Percentiles rank a stretch among this genome's conserved stretches.
Evolutionary conservation across 176 grass and related monocot species (phyloP).

Genomic region (Aegilops sharonensis): DNA sequence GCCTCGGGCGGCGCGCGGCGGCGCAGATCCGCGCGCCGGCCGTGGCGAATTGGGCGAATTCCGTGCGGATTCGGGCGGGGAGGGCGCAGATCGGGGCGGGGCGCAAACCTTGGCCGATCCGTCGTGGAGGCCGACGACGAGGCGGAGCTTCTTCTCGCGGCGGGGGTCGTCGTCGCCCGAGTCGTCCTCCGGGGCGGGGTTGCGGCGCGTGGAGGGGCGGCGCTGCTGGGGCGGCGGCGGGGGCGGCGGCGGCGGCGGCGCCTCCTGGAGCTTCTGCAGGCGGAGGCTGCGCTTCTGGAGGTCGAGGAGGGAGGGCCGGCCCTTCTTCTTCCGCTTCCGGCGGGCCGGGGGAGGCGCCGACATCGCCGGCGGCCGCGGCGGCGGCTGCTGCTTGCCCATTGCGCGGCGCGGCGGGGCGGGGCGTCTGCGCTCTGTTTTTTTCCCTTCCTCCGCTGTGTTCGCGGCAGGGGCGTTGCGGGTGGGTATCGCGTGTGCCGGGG

Average conservation of each 20-base stretch:
- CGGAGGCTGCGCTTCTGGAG: constrained; percentile 75
- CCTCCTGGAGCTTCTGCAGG: constrained; percentile 53
- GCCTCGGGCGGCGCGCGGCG: constrained; percentile 50
- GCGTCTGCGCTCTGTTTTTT: background rate
- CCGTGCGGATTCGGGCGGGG: constrained; percentile 24
- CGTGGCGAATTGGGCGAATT: constrained; percentile 30
- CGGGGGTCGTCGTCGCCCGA: constrained; percentile 46
- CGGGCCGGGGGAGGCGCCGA: constrained; percentile 47
- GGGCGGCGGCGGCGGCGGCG: background rate
- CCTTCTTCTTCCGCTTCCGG: constrained; percentile 74
- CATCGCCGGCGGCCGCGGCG: constrained; percentile 47
- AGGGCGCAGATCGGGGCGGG: constrained; percentile 30
- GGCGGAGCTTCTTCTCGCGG: constrained; percentile 87
- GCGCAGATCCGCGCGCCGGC: constrained; percentile 50
- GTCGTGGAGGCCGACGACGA: constrained; percentile 61
- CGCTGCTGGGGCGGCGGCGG: background rate
- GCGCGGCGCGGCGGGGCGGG: background rate
- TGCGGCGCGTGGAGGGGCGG: constrained; percentile 49
- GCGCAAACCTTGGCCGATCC: constrained; percentile 46
- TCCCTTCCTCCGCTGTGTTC: background rate
- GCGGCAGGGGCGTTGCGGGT: background rate
- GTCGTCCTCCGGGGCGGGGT: constrained; percentile 40
- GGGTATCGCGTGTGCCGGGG: constrained; percentile 44
- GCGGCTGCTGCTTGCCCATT: constrained; percentile 84
- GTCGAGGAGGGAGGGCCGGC: constrained; percentile 88